Percentiles rank a stretch among this genome's conserved stretches.
Conservation (phyloP, 805 yeast genomes). For the Yamadazyma insecticola region DNA sequence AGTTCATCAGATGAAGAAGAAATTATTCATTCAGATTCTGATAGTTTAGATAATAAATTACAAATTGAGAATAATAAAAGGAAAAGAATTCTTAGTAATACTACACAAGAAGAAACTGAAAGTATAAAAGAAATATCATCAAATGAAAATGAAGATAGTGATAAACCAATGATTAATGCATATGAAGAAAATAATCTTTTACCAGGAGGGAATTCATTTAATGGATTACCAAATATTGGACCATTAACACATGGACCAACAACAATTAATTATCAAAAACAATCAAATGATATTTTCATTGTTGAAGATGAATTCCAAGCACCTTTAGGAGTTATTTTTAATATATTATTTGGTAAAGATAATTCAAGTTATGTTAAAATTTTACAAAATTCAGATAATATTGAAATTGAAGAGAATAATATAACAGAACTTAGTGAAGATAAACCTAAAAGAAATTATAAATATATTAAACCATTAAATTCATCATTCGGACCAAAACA, state of each 20-base stretch:
- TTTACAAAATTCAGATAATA: conserved; percentile 59
- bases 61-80: not conserved
- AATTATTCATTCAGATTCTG: not conserved
- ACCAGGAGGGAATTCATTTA: conserved; percentile 14
- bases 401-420: conserved; percentile 47
- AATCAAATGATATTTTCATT: conserved; percentile 50
- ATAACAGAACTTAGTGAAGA: conserved; percentile 23
- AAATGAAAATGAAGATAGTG: too few species aligned
- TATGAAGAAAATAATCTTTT: not conserved
- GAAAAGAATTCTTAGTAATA: not conserved
- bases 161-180: not conserved
- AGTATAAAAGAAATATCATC: too few species aligned
- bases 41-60: not conserved
- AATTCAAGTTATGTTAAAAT: conserved; percentile 39
- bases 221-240: conserved; percentile 39
- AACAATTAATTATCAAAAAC: conserved; percentile 37
- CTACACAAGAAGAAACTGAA: not conserved
- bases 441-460: conserved; percentile 42
- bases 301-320: conserved; percentile 51
- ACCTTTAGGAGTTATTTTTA: conserved; percentile 60
- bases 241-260: conserved; percentile 51
- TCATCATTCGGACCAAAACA: conserved; percentile 76
- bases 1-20: too few species aligned
- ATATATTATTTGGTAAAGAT: conserved; percentile 61
- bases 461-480: conserved; percentile 59